phyloP scores from a whole-genome alignment of 2,329 filamentous ascomycete species.

The Diplodia scrobiculata region DNA sequence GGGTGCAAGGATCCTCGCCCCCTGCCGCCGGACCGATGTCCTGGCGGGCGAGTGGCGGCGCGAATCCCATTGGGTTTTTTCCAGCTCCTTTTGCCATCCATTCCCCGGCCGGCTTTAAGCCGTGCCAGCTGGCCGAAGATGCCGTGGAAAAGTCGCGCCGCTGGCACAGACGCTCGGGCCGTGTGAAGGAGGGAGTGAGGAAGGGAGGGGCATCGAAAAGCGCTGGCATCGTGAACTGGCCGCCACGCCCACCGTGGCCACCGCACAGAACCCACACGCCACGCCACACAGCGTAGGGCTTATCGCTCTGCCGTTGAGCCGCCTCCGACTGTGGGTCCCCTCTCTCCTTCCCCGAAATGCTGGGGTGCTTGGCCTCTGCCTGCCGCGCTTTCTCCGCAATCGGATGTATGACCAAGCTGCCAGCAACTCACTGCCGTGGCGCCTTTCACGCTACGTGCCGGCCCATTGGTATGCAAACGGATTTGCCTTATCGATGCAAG shows the following conservation, averaged over 20 bases:
- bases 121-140: neutral
- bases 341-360: neutral
- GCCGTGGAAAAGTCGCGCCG: neutral
- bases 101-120: neutral
- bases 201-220: neutral
- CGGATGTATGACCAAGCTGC: neutral
- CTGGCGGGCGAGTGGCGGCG: constrained; percentile 11
- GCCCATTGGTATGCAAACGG: neutral
- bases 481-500: constrained; percentile 3
- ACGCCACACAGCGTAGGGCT: neutral
- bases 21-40: constrained; percentile 18
- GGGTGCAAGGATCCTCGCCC: constrained; percentile 14
- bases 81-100: neutral
- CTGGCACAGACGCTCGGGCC: constrained; percentile 13
- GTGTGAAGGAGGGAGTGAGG: neutral
- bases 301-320: neutral
- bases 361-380: neutral
- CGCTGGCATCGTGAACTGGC: constrained; percentile 9
- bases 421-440: neutral
- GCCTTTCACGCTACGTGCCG: constrained; percentile 1
- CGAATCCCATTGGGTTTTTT: constrained; percentile 7
- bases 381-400: constrained; percentile 10
- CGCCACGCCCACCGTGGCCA: neutral
- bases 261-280: constrained; percentile 1
- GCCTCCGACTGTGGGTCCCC: neutral